Conservation (phyloP, 768 basidiomycete genomes). For the Boletus speciosus region DNA sequence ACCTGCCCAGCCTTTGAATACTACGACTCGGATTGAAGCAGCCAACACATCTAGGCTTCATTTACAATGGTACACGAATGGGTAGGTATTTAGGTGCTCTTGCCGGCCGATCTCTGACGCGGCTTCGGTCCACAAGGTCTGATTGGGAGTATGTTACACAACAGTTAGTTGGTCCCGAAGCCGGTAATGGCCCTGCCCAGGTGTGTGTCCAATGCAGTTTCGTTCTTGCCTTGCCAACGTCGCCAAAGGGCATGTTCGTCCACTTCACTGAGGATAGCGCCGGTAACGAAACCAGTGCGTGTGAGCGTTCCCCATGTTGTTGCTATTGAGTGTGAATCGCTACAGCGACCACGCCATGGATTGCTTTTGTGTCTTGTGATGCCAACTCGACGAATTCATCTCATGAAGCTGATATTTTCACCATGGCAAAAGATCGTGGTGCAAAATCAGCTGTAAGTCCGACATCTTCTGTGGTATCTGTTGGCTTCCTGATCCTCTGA, state of each 20-base stretch:
- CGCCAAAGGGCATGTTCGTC: slow-evolving; percentile 67
- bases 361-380: slow-evolving; percentile 86
- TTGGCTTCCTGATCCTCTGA: slow-evolving; percentile 1
- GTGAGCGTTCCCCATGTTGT: slow-evolving; percentile 29
- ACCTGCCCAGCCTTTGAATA: slow-evolving; percentile 71
- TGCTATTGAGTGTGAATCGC: slow-evolving; percentile 14
- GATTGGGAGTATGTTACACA: slow-evolving; percentile 56
- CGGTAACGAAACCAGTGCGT: slow-evolving; percentile 47
- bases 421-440: slow-evolving; percentile 71
- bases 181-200: slow-evolving; percentile 47
- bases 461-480: background rate
- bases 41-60: slow-evolving; percentile 50
- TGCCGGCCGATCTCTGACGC: slow-evolving; percentile 10
- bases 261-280: slow-evolving; percentile 72
- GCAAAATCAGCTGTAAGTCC: slow-evolving; percentile 71
- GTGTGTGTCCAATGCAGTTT: slow-evolving; percentile 33
- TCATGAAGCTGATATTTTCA: slow-evolving; percentile 70
- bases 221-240: background rate
- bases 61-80: slow-evolving; percentile 58
- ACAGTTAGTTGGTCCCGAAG: slow-evolving; percentile 51
- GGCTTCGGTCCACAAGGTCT: slow-evolving; percentile 34
- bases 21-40: slow-evolving; percentile 40
- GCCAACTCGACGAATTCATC: slow-evolving; percentile 65
- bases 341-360: slow-evolving; percentile 79
- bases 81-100: slow-evolving; percentile 28